Conservation (phyloP, 2,329 filamentous ascomycete species). For the Colletotrichum salicis region DNA sequence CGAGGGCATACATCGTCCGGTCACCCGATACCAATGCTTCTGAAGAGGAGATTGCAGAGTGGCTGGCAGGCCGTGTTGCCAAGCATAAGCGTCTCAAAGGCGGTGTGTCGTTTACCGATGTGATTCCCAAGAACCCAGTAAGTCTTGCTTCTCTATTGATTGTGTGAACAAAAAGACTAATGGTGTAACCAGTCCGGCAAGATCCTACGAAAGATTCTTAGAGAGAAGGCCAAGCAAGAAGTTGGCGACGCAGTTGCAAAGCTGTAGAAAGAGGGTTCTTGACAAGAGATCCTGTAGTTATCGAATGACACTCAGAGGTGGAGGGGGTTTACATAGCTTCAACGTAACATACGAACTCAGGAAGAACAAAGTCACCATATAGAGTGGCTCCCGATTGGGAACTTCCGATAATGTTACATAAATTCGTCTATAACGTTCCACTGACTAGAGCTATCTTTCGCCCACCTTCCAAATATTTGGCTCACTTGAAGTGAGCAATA, state of each 20-base stretch:
- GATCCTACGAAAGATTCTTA: conserved; percentile 69
- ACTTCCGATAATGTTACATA: conserved; percentile 10
- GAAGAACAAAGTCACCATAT: neutral
- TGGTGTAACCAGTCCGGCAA: conserved; percentile 66
- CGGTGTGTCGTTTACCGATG: conserved; percentile 74
- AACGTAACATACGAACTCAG: neutral
- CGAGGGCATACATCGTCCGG: conserved; percentile 70
- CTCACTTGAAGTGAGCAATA: conserved; percentile 28
- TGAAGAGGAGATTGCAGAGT: conserved; percentile 68
- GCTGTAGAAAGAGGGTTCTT: neutral
- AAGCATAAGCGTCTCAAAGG: conserved; percentile 75
- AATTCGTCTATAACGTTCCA: neutral
- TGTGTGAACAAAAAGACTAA: conserved; percentile 16
- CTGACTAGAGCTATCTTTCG: conserved; percentile 20
- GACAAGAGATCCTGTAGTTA: neutral
- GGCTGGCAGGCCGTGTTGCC: conserved; percentile 72
- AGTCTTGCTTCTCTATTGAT: conserved; percentile 39
- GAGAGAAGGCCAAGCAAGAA: conserved; percentile 67
- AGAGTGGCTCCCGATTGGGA: neutral
- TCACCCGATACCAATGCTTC: conserved; percentile 56
- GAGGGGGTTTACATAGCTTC: neutral
- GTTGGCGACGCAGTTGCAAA: conserved; percentile 51
- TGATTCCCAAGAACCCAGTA: conserved; percentile 70
- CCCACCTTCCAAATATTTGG: conserved; percentile 22
- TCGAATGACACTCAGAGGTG: neutral